These are phyloP conservation scores for Neonectria punicea DNA, from an alignment of 2,329 filamentous ascomycete species.

Conservation along the genomic window DNA sequence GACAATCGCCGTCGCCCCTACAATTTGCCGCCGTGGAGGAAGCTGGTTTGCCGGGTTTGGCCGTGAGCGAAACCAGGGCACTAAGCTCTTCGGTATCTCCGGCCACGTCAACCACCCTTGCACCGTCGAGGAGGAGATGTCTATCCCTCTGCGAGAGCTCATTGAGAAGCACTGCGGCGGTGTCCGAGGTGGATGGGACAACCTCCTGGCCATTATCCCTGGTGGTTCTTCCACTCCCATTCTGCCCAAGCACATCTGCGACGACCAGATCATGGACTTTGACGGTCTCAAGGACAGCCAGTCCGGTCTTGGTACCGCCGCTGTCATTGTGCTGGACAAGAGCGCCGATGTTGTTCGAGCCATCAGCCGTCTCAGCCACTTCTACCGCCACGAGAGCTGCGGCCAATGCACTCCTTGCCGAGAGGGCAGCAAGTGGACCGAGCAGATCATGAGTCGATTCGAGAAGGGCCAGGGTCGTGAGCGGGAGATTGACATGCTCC, in stretches of 20 bases:
- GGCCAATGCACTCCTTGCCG: conserved; percentile 99
- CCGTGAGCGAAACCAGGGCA: conserved; percentile 94
- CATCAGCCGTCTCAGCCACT: conserved; percentile 91
- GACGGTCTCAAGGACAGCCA: conserved; percentile 98
- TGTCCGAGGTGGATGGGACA: conserved; percentile 97
- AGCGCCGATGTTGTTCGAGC: conserved; percentile 94
- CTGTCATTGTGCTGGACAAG: conserved; percentile 99
- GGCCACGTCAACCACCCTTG: conserved; percentile 98
- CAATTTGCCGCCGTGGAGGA: conserved; percentile 91
- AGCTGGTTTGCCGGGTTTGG: conserved; percentile 95
- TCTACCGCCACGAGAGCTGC: conserved; percentile 98
- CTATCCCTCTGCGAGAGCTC: conserved; percentile 92
- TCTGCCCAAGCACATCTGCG: conserved; percentile 87
- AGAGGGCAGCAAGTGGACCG: conserved; percentile 98
- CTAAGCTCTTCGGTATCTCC: conserved; percentile 98
- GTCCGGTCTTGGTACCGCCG: conserved; percentile 95
- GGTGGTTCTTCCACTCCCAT: conserved; percentile 97
- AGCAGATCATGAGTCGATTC: conserved; percentile 98
- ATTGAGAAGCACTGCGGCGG: conserved; percentile 99
- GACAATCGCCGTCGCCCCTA: conserved; percentile 93
- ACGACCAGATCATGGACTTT: conserved; percentile 98
- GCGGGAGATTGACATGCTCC: conserved; percentile 98
- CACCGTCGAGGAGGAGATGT: conserved; percentile 99
- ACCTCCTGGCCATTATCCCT: conserved; percentile 93
- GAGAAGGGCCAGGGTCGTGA: conserved; percentile 89